phyloP scores from a whole-genome alignment of 2,329 filamentous ascomycete species.

The Thielaviopsis cerberus region DNA sequence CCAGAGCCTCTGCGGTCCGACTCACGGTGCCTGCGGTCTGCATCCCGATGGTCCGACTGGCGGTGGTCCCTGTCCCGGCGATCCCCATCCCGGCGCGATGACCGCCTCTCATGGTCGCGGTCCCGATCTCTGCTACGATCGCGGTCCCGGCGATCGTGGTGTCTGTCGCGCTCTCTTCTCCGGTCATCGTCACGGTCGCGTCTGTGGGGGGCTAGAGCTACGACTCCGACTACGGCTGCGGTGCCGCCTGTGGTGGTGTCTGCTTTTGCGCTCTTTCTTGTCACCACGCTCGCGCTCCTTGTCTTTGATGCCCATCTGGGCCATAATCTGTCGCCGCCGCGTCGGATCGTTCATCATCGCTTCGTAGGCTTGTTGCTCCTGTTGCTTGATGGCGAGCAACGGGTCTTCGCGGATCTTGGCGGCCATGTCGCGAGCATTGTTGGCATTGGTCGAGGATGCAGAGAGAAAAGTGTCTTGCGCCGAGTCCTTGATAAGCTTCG shows the following conservation, averaged over 20 bases:
- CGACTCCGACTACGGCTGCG: slow-evolving; percentile 5
- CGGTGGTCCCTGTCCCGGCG: neutral
- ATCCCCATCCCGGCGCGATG: neutral
- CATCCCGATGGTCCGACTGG: neutral
- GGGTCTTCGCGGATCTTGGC: slow-evolving; percentile 82
- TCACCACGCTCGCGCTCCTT: slow-evolving; percentile 28
- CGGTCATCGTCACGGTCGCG: slow-evolving; percentile 1
- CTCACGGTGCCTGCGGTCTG: neutral
- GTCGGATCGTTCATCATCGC: slow-evolving; percentile 63
- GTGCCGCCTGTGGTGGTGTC: slow-evolving; percentile 4
- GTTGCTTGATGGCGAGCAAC: slow-evolving; percentile 77
- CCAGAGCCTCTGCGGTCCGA: neutral
- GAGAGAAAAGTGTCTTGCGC: slow-evolving; percentile 33
- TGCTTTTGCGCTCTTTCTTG: slow-evolving; percentile 14
- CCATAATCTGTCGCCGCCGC: slow-evolving; percentile 47
- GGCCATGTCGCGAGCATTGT: slow-evolving; percentile 60
- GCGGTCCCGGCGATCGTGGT: neutral
- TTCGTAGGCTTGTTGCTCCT: slow-evolving; percentile 67
- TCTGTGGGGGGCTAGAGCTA: neutral
- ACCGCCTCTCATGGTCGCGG: neutral
- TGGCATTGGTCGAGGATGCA: slow-evolving; percentile 44
- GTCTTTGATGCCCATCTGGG: slow-evolving; percentile 38
- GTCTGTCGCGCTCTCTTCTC: neutral
- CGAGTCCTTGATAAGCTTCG: slow-evolving; percentile 61
- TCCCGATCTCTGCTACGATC: slow-evolving; percentile 3